Percentiles rank a stretch among this genome's conserved stretches.
Conservation (phyloP, 2,329 filamentous ascomycete genomes). For the Phoma sp. region DNA sequence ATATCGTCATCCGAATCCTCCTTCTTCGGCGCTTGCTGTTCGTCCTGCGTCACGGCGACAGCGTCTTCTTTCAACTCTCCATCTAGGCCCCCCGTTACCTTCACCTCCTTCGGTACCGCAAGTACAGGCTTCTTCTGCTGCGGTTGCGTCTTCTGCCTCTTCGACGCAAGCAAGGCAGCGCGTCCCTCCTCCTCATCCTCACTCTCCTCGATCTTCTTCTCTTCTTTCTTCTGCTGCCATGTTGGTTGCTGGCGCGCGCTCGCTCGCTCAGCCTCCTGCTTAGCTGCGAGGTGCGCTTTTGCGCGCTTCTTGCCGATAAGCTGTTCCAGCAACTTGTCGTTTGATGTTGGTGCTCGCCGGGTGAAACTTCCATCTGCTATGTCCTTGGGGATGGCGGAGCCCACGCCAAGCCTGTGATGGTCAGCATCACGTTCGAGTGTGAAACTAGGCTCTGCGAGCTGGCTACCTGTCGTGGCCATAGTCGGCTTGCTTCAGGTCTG, state of each 20-base stretch:
- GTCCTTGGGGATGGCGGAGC: constrained; percentile 45
- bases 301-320: constrained; percentile 53
- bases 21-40: constrained; percentile 1
- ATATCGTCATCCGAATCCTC: constrained; percentile 14
- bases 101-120: not conserved
- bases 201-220: constrained; percentile 36
- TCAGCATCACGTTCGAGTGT: not conserved
- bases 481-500: constrained; percentile 62
- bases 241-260: constrained; percentile 32
- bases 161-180: constrained; percentile 10
- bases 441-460: too few species aligned
- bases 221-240: constrained; percentile 20
- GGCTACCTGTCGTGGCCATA: constrained; percentile 61
- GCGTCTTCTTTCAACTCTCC: not conserved
- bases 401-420: constrained; percentile 47
- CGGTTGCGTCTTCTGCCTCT: too few species aligned
- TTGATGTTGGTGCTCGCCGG: constrained; percentile 46
- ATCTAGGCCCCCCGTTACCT: not conserved
- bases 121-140: too few species aligned
- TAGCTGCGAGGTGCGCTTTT: constrained; percentile 38
- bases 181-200: constrained; percentile 51
- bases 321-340: constrained; percentile 52
- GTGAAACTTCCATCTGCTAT: constrained; percentile 48
- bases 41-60: not conserved
- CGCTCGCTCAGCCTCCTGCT: constrained; percentile 29